Evolutionary conservation across 2,329 filamentous ascomycete species (phyloP).

Genomic region (Aspergillus brunneoviolaceus): DNA sequence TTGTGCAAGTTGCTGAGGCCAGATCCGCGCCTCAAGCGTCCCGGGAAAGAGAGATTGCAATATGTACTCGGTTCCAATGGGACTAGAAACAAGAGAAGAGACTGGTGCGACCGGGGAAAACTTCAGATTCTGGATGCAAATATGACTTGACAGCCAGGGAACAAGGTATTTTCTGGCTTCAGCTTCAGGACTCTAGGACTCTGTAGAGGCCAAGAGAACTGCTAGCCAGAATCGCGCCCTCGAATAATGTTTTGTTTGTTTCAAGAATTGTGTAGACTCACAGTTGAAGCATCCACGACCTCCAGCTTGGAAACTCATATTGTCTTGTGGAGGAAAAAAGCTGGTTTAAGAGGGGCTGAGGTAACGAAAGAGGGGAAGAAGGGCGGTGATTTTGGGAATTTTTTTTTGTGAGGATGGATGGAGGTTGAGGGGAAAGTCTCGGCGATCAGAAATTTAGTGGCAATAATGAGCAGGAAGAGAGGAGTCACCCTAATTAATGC

Average conservation of each 20-base stretch:
- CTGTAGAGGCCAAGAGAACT: not conserved
- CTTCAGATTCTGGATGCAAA: not conserved
- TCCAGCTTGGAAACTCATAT: slow-evolving; percentile 52
- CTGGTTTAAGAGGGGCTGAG: slow-evolving; percentile 7
- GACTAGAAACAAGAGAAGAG: not conserved
- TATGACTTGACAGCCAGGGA: not conserved
- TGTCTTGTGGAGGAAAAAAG: slow-evolving; percentile 19
- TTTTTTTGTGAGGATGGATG: slow-evolving; percentile 9
- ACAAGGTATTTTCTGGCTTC: not conserved
- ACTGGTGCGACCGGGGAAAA: not conserved
- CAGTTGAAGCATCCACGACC: slow-evolving; percentile 61
- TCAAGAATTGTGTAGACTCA: slow-evolving; percentile 38
- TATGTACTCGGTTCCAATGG: too few species aligned
- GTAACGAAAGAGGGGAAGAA: slow-evolving; percentile 2
- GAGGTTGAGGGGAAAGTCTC: slow-evolving; percentile 9
- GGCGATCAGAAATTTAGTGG: slow-evolving; percentile 20
- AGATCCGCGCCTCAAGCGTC: too few species aligned
- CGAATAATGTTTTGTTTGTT: not conserved
- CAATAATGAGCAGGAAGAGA: slow-evolving; percentile 6
- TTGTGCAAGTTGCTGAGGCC: too few species aligned
- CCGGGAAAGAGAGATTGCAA: too few species aligned
- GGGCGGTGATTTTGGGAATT: not conserved
- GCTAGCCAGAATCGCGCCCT: slow-evolving; percentile 5
- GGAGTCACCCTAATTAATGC: slow-evolving; percentile 17
- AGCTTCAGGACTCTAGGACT: not conserved